Conservation (phyloP, 495 filamentous ascomycete genomes). For the Penicillium manginii region DNA sequence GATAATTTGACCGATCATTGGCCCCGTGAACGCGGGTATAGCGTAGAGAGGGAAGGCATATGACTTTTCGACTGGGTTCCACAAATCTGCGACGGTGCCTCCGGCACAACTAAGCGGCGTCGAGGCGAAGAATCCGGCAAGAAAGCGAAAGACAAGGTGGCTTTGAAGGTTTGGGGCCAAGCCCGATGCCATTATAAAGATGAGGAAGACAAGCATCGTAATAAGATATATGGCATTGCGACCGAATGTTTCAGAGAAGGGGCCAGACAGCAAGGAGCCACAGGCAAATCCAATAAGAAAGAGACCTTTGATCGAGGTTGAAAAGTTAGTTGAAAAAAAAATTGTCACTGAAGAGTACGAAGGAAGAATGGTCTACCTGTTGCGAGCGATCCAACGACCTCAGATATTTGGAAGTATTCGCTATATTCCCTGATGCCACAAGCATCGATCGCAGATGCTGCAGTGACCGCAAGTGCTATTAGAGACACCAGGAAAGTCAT, state of each 20-base stretch:
- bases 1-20: slow-evolving; percentile 45
- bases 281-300: slow-evolving; percentile 54
- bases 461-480: slow-evolving; percentile 50
- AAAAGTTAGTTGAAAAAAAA: not conserved
- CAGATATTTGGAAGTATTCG: slow-evolving; percentile 49
- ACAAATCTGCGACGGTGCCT: slow-evolving; percentile 49
- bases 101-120: slow-evolving; percentile 52
- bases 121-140: slow-evolving; percentile 48
- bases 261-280: slow-evolving; percentile 51
- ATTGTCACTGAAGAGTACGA: not conserved
- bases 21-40: slow-evolving; percentile 41
- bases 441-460: slow-evolving; percentile 54
- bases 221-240: slow-evolving; percentile 58
- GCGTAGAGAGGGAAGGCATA: slow-evolving; percentile 49
- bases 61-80: slow-evolving; percentile 43
- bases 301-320: not conserved
- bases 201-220: slow-evolving; percentile 44
- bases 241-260: slow-evolving; percentile 58
- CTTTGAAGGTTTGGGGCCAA: slow-evolving; percentile 47
- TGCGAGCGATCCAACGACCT: slow-evolving; percentile 20
- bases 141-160: slow-evolving; percentile 49
- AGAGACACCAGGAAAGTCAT: slow-evolving; percentile 53
- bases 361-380: not conserved
- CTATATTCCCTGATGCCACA: slow-evolving; percentile 41
- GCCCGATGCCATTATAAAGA: slow-evolving; percentile 49